Evolutionary conservation across 2,329 filamentous ascomycete genomes (phyloP).

Genomic region (Nigrograna mackinnonii): DNA sequence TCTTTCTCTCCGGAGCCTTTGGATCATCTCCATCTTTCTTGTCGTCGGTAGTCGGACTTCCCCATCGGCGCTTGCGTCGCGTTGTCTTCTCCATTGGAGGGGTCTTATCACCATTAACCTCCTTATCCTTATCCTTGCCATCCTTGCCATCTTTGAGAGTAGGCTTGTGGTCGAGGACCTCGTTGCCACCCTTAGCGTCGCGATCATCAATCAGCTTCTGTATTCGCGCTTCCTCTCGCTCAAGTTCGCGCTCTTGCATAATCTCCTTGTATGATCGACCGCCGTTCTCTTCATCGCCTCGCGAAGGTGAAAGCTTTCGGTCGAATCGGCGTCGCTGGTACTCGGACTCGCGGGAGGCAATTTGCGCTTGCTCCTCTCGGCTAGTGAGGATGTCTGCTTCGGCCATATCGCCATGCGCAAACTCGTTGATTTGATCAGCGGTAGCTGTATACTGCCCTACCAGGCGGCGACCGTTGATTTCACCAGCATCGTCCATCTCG

Average conservation of each 20-base stretch:
- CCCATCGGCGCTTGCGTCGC: conserved; percentile 84
- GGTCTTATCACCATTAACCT: conserved; percentile 73
- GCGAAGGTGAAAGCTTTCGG: conserved; percentile 78
- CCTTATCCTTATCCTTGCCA: conserved; percentile 53
- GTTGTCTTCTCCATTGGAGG: conserved; percentile 62
- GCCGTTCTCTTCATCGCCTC: conserved; percentile 73
- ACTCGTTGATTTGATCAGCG: conserved; percentile 89
- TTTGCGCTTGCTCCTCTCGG: conserved; percentile 86
- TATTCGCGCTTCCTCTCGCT: conserved; percentile 91
- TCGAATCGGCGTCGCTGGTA: conserved; percentile 97
- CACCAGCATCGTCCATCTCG: conserved; percentile 74
- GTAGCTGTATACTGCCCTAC: conserved; percentile 97
- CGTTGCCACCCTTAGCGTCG: conserved; percentile 63
- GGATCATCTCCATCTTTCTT: conserved; percentile 9
- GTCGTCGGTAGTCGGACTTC: conserved; percentile 64
- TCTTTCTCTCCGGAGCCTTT: conserved; percentile 55
- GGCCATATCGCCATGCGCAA: conserved; percentile 85
- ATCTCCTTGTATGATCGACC: conserved; percentile 85
- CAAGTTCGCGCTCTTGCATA: conserved; percentile 88
- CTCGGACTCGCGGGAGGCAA: conserved; percentile 90
- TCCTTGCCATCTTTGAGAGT: conserved; percentile 74
- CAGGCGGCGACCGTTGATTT: conserved; percentile 69
- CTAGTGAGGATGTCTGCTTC: conserved; percentile 88
- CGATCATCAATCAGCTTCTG: conserved; percentile 78
- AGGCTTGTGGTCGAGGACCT: conserved; percentile 68